Evolutionary conservation across 2,329 filamentous ascomycete genomes (phyloP).

Genomic region (Trichoderma sp.): DNA sequence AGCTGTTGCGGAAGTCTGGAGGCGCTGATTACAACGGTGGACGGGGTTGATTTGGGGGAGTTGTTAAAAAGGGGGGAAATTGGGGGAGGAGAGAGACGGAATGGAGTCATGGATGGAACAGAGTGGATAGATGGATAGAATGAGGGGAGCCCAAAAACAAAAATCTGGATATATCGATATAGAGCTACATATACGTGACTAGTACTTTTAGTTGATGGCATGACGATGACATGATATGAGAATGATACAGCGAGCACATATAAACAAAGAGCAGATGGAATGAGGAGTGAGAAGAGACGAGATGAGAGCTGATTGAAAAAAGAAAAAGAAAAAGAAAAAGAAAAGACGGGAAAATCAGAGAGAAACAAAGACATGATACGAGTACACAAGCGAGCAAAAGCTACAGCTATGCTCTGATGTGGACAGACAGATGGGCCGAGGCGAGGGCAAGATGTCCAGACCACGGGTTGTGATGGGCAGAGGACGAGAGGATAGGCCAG

Average conservation of each 20-base stretch:
- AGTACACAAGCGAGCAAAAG: neutral
- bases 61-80: neutral
- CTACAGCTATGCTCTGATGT: neutral
- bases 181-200: constrained; percentile 14
- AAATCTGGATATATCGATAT: constrained; percentile 1
- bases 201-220: constrained; percentile 10
- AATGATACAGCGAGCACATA: neutral
- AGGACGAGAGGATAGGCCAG: neutral
- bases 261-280: neutral
- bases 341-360: neutral
- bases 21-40: constrained; percentile 71
- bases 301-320: neutral
- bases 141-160: neutral
- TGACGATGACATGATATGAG: neutral
- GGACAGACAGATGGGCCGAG: neutral
- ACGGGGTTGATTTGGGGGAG: constrained; percentile 42
- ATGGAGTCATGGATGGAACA: neutral
- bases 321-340: neutral
- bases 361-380: neutral
- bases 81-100: neutral
- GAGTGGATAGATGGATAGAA: neutral
- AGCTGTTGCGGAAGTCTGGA: constrained; percentile 61
- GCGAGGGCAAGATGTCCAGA: neutral
- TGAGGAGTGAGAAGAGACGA: neutral
- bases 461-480: neutral